Evolutionary conservation across 2,329 filamentous ascomycete genomes (phyloP).

Genomic region (Colletotrichum salicis): DNA sequence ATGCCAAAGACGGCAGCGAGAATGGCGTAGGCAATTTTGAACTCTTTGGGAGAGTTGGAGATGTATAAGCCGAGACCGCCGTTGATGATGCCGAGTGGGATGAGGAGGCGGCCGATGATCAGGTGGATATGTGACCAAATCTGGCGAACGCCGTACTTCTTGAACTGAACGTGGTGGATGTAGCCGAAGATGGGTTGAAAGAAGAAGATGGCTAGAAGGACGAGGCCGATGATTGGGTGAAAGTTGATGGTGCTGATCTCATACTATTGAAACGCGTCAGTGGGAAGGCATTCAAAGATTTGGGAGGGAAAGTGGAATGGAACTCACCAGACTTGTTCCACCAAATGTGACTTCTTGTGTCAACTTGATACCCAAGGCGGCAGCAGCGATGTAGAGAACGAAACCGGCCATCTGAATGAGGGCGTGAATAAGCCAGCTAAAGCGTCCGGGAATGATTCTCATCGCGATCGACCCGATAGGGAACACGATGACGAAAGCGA

Average conservation of each 20-base stretch:
- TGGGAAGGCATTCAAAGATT: background rate
- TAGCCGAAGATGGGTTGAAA: conserved; percentile 55
- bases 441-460: conserved; percentile 49
- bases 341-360: conserved; percentile 44
- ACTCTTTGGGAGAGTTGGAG: conserved; percentile 41
- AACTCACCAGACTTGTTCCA: conserved; percentile 46
- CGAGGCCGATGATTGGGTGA: conserved; percentile 59
- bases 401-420: conserved; percentile 50
- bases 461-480: conserved; percentile 56
- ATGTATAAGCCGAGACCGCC: conserved; percentile 56
- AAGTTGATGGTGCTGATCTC: conserved; percentile 45
- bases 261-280: conserved; percentile 40
- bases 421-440: conserved; percentile 52
- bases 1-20: conserved; percentile 50
- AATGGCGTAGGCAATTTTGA: conserved; percentile 50
- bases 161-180: conserved; percentile 55
- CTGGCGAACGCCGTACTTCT: conserved; percentile 48
- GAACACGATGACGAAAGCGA: conserved; percentile 56
- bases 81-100: conserved; percentile 57
- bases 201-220: conserved; percentile 51
- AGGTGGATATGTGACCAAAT: conserved; percentile 56
- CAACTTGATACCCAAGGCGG: conserved; percentile 56
- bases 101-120: conserved; percentile 51
- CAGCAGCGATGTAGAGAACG: conserved; percentile 50
- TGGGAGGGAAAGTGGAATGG: no score